Evolutionary conservation across 257 asterid species (phyloP), one percentile per base, ranked within the genome.

Genomic region (Capsicum rhomboideum): DNA sequence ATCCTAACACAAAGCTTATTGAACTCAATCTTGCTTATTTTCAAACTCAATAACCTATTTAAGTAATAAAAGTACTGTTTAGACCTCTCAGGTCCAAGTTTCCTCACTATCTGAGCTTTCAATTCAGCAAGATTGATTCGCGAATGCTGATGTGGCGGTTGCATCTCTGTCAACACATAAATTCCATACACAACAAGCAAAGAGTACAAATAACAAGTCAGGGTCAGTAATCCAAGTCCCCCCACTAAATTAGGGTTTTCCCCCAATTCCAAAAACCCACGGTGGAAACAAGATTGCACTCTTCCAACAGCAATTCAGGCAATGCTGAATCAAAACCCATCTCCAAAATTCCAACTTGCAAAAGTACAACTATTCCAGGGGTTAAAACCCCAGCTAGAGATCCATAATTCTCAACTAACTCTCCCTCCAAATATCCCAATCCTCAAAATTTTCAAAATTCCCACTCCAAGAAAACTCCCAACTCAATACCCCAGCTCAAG

Each of bases 51-150:
- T 83, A 95, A 91, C 84, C 90, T 91, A 79, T 90, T 91, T 88
- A 95, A 91, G 92, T 88, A 91, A 84, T 90, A 85, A 64, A 95
- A 94, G 61, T 95, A 95, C 88, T 89, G 98, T 88, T 93, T 94
- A 88, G 95, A 93, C 87, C 88, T 84, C 86, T 92, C 98, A 0
- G 91, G 90, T 87, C 98, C 98, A 7, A 95, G 89, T 84, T 91
- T 95, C 92, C 90, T 94, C 85, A 90, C 90, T 74, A 95, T 77
- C 82, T 89, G 97, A 86, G 93, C 90, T 90, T 92, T 94, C 92
- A 93, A 83, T 87, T 93, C 99, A 20, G 85, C 89, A 78, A 92
- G 94, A 92, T 90, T 90, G 92, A 93, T 88, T 84, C 97, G 96
- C 26, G 97, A 88, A 88, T 86, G 92, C 89, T 92, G 98, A 87